Evolutionary conservation across 306 rosid genomes (phyloP), one percentile per base, ranked within the genome.

Genomic region (Biancaea sappan): DNA sequence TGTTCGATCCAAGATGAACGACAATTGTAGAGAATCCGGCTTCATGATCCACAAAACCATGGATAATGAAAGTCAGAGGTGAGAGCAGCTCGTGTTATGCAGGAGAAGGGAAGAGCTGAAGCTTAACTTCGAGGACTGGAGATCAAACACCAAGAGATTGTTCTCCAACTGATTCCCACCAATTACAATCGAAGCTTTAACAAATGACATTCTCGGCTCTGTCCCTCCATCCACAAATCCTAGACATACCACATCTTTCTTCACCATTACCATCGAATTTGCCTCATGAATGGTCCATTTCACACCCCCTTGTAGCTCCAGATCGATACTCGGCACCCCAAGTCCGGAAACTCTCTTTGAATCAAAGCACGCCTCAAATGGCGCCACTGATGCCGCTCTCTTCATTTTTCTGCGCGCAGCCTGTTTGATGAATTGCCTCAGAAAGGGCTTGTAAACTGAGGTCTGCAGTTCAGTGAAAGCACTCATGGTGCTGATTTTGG

Each of bases 221-320:
- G 57, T 71, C 4, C 85, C 79, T 56, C 79, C 85, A 81, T 76
- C 72, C 28, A 85, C 76, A 79, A 82, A 68, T 53, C 73, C 86
- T 9, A 79, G 28, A 9, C 89, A 85, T 28, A 82, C 25, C 4
- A 79, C 83, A 47, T 84, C 65, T 41, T 78, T 46, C 61, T 65
- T 77, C 1, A 43, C 77, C 70, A 61, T 74, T 11, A 84, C 84
- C 81, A 80, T 69, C 1, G 80, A 81, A 81, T 84, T 74, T 0
- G 41, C 44, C 51, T 75, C 79, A 70, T 61, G 24, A 63, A 78
- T 84, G 4, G 22, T 77, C 83, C 81, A 81, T 7, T 57, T 26
- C 69, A 71, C 70, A 15, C 63, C 80, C 21, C 48, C 65, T 29
- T 48, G 47, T 4, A 84, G 43, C 58, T 68, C 88, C 0, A 80